Evolutionary conservation across 768 basidiomycete species (phyloP).

Genomic region (Boletus vinaceobasis): DNA sequence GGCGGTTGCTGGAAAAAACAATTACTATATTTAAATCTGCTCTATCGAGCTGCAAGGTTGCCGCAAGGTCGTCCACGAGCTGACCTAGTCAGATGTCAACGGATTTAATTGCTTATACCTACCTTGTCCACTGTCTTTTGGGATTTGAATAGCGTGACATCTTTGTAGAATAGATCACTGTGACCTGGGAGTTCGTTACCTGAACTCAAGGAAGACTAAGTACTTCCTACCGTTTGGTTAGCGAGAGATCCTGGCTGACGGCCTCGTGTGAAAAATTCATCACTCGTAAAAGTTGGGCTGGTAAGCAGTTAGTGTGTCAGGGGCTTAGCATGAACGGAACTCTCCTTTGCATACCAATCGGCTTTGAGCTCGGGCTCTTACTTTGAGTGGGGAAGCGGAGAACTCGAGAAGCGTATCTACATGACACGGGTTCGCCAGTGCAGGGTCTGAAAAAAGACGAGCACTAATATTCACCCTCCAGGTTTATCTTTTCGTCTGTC

Average conservation of each 20-base stretch:
- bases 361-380: constrained; percentile 35
- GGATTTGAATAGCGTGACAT: constrained; percentile 70
- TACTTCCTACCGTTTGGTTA: constrained; percentile 60
- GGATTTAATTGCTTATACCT: constrained; percentile 9
- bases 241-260: constrained; percentile 47
- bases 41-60: constrained; percentile 70
- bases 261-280: constrained; percentile 71
- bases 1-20: neutral
- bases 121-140: constrained; percentile 82
- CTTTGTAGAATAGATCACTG: constrained; percentile 88
- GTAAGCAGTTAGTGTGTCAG: neutral
- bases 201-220: constrained; percentile 3
- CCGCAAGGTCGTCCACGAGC: constrained; percentile 89
- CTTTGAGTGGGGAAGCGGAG: constrained; percentile 38
- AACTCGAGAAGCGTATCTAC: constrained; percentile 19
- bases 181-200: neutral
- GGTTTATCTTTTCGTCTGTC: constrained; percentile 33
- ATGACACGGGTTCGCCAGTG: neutral
- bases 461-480: constrained; percentile 26
- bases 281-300: constrained; percentile 69
- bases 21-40: constrained; percentile 76
- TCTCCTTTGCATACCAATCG: constrained; percentile 36
- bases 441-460: constrained; percentile 1
- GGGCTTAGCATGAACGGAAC: neutral
- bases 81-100: constrained; percentile 28